Conservation (phyloP, 352 stramenopile genomes). For the Phytophthora chlamydospora region DNA sequence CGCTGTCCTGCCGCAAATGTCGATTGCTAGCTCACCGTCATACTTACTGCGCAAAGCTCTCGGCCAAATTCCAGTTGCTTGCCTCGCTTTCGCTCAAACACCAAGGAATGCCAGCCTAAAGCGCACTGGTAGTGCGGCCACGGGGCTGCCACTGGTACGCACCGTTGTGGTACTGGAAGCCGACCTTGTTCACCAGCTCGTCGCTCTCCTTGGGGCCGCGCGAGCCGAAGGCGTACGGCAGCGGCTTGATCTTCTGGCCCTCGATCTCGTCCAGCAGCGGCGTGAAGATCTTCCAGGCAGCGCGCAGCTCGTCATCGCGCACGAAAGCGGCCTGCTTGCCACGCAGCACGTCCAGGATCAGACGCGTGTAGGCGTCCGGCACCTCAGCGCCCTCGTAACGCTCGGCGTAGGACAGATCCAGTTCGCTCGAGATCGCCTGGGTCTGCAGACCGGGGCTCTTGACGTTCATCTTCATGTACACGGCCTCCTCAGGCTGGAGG, state of each 20-base stretch:
- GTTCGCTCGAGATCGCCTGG: constrained; percentile 93
- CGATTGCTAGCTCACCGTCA: constrained; percentile 31
- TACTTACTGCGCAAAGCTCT: constrained; percentile 24
- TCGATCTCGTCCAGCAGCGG: constrained; percentile 98
- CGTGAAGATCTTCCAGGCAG: constrained; percentile 98
- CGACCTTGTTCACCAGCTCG: constrained; percentile 64
- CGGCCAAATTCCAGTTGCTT: constrained; percentile 6
- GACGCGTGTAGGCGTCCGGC: constrained; percentile 97
- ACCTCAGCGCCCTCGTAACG: constrained; percentile 88
- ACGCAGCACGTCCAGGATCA: constrained; percentile 97
- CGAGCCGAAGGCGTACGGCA: constrained; percentile 94
- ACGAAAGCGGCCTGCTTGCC: constrained; percentile 97
- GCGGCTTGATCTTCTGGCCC: constrained; percentile 87
- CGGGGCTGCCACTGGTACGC: constrained; percentile 75
- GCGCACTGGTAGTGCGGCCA: constrained; percentile 44
- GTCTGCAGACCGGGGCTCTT: constrained; percentile 94
- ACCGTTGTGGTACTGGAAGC: constrained; percentile 83
- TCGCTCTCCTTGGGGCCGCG: constrained; percentile 93
- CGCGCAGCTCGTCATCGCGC: constrained; percentile 95
- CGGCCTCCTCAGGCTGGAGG: constrained; percentile 95
- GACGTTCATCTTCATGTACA: constrained; percentile 98
- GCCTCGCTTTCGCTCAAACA: constrained; percentile 10
- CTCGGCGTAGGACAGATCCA: constrained; percentile 96
- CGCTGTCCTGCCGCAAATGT: not conserved
- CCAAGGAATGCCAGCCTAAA: constrained; percentile 37